Evolutionary conservation across 164 flowering plant genomes (phyloP).

Genomic region (Aristolochia californica): DNA sequence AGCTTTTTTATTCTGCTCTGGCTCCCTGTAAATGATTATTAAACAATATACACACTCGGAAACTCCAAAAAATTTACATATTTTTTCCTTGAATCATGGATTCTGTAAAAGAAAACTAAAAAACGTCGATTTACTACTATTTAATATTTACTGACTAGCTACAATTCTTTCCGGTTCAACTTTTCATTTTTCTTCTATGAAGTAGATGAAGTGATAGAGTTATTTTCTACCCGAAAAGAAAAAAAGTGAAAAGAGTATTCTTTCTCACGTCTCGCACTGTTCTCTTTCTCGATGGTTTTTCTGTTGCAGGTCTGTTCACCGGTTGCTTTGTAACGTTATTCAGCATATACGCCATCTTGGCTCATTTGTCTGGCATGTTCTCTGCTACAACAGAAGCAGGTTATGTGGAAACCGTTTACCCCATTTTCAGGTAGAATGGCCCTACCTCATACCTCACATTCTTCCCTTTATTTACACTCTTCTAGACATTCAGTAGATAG

Average conservation of each 20-base stretch:
- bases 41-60: too few relatives aligned
- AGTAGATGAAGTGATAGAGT: too few relatives aligned
- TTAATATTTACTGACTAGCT: neutral
- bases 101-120: too few relatives aligned
- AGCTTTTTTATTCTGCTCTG: too few relatives aligned
- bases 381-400: slow-evolving; percentile 26
- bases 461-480: neutral
- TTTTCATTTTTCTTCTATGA: neutral
- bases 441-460: neutral
- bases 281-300: neutral
- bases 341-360: slow-evolving; percentile 64
- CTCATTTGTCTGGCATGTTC: slow-evolving; percentile 72
- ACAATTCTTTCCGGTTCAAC: neutral
- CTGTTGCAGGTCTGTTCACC: slow-evolving; percentile 75
- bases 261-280: too few relatives aligned
- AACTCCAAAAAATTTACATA: too few relatives aligned
- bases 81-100: too few relatives aligned
- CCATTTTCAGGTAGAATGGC: slow-evolving; percentile 73
- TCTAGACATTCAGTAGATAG: too few relatives aligned
- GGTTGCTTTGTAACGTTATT: slow-evolving; percentile 88
- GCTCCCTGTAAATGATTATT: too few relatives aligned
- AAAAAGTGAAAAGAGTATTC: too few relatives aligned
- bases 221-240: too few relatives aligned
- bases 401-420: slow-evolving; percentile 83
- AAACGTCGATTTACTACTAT: neutral